Conservation (phyloP, 2,329 filamentous ascomycete species). For the Aspergillus caelatus region DNA sequence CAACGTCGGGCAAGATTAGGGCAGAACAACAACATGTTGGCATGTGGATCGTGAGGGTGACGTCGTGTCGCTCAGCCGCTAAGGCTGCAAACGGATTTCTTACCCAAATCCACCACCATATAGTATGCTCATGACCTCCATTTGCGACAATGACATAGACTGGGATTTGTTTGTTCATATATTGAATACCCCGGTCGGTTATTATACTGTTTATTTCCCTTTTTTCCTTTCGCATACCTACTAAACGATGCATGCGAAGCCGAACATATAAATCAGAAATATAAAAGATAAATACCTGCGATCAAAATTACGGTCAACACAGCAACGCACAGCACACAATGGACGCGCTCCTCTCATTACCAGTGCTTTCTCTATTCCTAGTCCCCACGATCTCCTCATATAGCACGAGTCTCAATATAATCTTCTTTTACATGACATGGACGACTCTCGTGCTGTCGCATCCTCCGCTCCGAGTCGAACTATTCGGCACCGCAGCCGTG, state of each 20-base stretch:
- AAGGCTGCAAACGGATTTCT: background rate
- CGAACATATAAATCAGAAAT: background rate
- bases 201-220: background rate
- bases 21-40: background rate
- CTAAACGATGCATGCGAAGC: background rate
- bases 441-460: slow-evolving; percentile 78
- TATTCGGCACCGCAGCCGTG: slow-evolving; percentile 69
- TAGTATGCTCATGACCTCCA: background rate
- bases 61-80: background rate
- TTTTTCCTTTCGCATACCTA: no score
- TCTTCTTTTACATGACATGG: slow-evolving; percentile 93
- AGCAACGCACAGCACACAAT: slow-evolving; percentile 38
- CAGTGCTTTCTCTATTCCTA: slow-evolving; percentile 32
- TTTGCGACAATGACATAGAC: background rate
- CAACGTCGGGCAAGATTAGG: background rate
- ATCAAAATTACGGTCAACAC: background rate
- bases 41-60: slow-evolving; percentile 2
- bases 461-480: slow-evolving; percentile 72
- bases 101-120: background rate
- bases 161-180: background rate
- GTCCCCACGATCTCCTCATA: slow-evolving; percentile 60
- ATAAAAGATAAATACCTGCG: background rate
- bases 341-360: slow-evolving; percentile 53
- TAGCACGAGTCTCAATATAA: slow-evolving; percentile 76
- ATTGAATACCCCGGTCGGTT: background rate